phyloP scores from a whole-genome alignment of 352 stramenopile genomes.

The Globisporangium nagaii region DNA sequence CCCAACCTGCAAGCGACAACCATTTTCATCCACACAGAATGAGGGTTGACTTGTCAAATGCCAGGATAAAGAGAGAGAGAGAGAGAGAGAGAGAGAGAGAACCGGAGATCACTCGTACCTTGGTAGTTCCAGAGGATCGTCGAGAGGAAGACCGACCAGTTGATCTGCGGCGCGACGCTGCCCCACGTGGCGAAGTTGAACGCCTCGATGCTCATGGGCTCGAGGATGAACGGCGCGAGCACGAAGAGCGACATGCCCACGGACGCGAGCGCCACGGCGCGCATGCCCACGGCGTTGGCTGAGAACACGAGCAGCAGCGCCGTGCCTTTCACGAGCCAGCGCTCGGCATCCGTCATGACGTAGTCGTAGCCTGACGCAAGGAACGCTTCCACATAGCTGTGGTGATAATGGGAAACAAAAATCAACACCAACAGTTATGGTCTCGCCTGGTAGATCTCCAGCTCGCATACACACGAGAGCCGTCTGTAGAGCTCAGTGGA shows the following conservation, averaged over 20 bases:
- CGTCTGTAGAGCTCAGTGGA: too few species aligned
- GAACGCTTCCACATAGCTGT: conserved; percentile 75
- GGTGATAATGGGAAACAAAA: background rate
- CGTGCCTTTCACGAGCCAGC: conserved; percentile 67
- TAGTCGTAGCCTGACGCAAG: conserved; percentile 54
- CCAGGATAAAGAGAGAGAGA: too few species aligned
- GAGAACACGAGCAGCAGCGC: conserved; percentile 68
- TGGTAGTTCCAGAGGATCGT: conserved; percentile 87
- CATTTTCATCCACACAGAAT: too few species aligned
- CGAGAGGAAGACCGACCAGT: conserved; percentile 84
- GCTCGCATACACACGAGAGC: too few species aligned
- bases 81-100: background rate
- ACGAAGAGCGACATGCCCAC: conserved; percentile 83
- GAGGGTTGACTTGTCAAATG: too few species aligned
- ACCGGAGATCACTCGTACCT: conserved; percentile 17
- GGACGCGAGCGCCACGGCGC: conserved; percentile 62
- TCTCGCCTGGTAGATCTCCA: too few species aligned
- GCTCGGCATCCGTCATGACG: conserved; percentile 37
- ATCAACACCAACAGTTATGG: too few species aligned
- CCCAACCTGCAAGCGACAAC: conserved; percentile 36
- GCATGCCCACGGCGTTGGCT: conserved; percentile 74
- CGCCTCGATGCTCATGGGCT: conserved; percentile 62
- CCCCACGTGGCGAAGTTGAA: conserved; percentile 77
- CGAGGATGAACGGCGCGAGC: conserved; percentile 71
- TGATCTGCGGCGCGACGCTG: conserved; percentile 53